phyloP scores from a whole-genome alignment of 2,329 filamentous ascomycete genomes.

The Fusarium sp. region DNA sequence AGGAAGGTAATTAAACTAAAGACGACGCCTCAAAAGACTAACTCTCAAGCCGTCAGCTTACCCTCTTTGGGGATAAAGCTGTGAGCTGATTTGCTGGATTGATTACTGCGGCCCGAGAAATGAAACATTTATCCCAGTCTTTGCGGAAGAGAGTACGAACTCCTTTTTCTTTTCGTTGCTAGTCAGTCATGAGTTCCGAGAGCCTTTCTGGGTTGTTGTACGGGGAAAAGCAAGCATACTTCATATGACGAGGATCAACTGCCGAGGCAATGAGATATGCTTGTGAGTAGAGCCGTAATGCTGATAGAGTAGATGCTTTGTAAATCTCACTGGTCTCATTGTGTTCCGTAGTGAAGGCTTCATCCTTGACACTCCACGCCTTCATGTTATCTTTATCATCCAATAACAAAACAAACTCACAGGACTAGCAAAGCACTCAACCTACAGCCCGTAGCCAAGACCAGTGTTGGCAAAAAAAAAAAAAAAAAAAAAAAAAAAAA shows the following conservation, averaged over 20 bases:
- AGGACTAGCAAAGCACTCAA: background rate
- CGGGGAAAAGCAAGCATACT: background rate
- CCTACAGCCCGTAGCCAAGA: conserved; percentile 1
- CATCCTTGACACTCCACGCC: background rate
- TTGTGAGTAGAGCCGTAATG: background rate
- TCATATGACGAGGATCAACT: too few relatives aligned
- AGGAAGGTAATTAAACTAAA: conserved; percentile 27
- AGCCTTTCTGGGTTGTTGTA: background rate
- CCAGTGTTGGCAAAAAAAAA: background rate
- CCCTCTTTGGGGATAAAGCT: background rate
- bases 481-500: too few relatives aligned
- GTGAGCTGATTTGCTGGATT: conserved; percentile 11
- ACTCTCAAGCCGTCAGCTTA: background rate
- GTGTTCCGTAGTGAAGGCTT: background rate
- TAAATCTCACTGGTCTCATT: background rate
- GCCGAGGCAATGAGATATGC: too few relatives aligned
- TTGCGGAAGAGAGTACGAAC: background rate
- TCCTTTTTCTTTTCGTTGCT: background rate
- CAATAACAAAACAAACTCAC: too few relatives aligned
- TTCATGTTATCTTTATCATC: background rate
- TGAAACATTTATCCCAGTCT: conserved; percentile 20
- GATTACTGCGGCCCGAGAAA: conserved; percentile 23
- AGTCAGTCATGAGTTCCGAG: background rate
- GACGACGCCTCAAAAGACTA: conserved; percentile 16
- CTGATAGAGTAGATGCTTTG: background rate